Base-by-base conservation (phyloP, 768 basidiomycete species). In the Mycena metata region DNA sequence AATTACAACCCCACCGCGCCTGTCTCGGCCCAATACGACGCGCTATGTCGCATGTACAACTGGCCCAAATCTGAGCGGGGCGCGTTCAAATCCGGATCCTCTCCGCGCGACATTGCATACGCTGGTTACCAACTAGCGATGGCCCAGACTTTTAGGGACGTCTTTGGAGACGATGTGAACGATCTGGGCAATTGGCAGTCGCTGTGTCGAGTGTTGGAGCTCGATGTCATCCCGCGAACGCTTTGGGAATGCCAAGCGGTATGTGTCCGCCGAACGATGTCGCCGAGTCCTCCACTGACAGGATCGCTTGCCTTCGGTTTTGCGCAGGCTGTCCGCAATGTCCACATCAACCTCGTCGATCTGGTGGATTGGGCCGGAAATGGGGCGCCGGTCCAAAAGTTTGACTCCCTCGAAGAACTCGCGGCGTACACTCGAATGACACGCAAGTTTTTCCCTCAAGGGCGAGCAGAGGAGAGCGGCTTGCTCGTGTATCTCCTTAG, bases 101-200 rank as follows among this genome's bases (percentile, higher is more conserved):
- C 47, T 4, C 47, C 55, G 30, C 30, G 30, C 2, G 33, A 76
- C 2, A 42, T 49, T 0, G 78, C 78, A 2, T 67, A 70, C 21
- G 15, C 75, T 0, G 54, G 11, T 0, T 81, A 80, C 66, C 64
- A 77, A 24, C 66, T 74, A 46, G 83, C 78, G 0, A 45, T 83
- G 21, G 78, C 77, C 0, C 8, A 62, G 42, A 74, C 79, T 23
- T 84, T 83, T 75, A 81, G 80, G 46, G 17, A 15, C 1, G 75
- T 57, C 1, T 84, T 78, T 52, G 82, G 82, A 1, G 79, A 70
- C 3, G 76, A 83, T 30, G 76, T 69, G 3, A 49, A 78, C 19
- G 73, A 73, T 52, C 62, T 82, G 13, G 66, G 60, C 3, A 69
- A 74, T 0, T 81, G 81, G 81, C 74, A 77, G 42, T 36, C 24